Evolutionary conservation across 2,329 filamentous ascomycete genomes (phyloP), one percentile per base, ranked within the genome.

Genomic region (Neofusicoccum umdonicola): DNA sequence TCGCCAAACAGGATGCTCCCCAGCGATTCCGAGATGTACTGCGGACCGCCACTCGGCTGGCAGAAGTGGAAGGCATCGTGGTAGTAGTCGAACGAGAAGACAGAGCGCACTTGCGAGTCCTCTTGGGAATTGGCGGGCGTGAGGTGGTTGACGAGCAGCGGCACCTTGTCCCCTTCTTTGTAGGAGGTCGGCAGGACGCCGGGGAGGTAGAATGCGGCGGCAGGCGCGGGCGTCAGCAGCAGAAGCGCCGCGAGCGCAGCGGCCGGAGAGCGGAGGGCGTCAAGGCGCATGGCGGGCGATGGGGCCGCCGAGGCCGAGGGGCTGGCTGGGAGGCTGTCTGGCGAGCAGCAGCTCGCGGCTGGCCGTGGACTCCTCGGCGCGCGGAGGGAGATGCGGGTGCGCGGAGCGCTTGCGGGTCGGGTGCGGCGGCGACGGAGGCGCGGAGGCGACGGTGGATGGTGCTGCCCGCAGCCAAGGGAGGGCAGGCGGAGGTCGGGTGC

Each of bases 1-100:
- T 99, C 95, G 70, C 95, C 95, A 71, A 99, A 99, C 60, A 99
- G 80, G 74, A 99, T 99, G 82, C 94, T 97, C 27, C 95, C 95
- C 68, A 99, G 79, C 68, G 91, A 95, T 80, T 97, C 95, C 45
- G 91, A 89, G 22, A 96, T 87, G 81, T 90, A 86, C 75, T 93
- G 78, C 8, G 93, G 88, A 2, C 92, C 92, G 66, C 84, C 88
- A 64, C 90, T 81, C 1, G 94, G 95, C 70, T 85, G 81, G 79
- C 95, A 99, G 82, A 97, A 97, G 74, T 91, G 88, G 79, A 99
- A 96, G 3, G 85, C 85, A 5, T 88, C 86, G 71, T 95, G 88
- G 77, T 99, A 99, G 83, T 99, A 98, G 79, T 98, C 94, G 83
- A 91, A 99, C 4, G 94, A 91, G 72, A 98, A 89, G 63, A 97